phyloP scores from a whole-genome alignment of 768 basidiomycete species.

The Lactarius psammicola region DNA sequence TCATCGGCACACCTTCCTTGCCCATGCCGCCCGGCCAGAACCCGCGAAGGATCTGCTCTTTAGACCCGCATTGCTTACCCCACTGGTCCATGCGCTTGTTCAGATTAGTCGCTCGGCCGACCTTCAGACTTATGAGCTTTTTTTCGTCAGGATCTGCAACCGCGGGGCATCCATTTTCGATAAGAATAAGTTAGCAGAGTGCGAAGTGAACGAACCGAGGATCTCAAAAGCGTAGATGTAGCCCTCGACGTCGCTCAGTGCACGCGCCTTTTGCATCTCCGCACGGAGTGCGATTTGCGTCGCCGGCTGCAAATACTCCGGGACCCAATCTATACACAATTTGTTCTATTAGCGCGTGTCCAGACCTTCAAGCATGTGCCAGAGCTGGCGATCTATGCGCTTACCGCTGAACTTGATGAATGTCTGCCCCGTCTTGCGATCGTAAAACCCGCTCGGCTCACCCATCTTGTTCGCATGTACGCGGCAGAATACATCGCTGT shows the following conservation, averaged over 20 bases:
- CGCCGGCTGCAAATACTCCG: slow-evolving; percentile 55
- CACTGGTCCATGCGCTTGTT: slow-evolving; percentile 73
- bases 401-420: slow-evolving; percentile 61
- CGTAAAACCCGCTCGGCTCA: slow-evolving; percentile 54
- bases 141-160: slow-evolving; percentile 36
- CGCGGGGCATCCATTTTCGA: background rate
- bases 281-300: slow-evolving; percentile 56
- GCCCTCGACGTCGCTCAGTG: slow-evolving; percentile 60
- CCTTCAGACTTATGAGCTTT: slow-evolving; percentile 63
- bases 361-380: background rate
- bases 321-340: slow-evolving; percentile 60
- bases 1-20: slow-evolving; percentile 44
- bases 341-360: background rate
- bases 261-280: slow-evolving; percentile 55
- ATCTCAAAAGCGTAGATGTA: slow-evolving; percentile 86
- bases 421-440: slow-evolving; percentile 43
- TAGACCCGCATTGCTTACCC: slow-evolving; percentile 78
- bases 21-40: slow-evolving; percentile 64
- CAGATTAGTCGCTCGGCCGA: slow-evolving; percentile 74
- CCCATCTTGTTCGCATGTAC: slow-evolving; percentile 62
- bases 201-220: slow-evolving; percentile 46
- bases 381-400: background rate
- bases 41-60: slow-evolving; percentile 69
- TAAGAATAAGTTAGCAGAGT: background rate
- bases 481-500: slow-evolving; percentile 51